Base-by-base conservation (phyloP, 768 basidiomycete species). In the Leccinum broughii region DNA sequence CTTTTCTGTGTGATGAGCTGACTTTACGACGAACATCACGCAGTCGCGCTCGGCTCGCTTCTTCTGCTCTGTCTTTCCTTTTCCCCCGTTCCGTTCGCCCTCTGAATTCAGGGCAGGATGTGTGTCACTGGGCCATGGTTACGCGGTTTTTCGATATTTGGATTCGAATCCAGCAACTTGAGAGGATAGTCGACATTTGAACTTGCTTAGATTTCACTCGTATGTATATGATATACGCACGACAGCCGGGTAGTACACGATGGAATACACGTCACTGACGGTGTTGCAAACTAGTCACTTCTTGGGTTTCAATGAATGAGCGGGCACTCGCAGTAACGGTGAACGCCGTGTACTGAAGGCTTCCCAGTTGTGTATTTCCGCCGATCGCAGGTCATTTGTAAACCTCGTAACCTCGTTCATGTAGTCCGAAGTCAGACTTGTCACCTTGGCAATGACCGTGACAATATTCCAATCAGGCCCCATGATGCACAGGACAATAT, bases 41-140 rank as follows among this genome's bases (percentile, higher is more conserved):
- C 51, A 74, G 76, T 56, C 13, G 75, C 75, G 0, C 70, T 81
- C 54, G 72, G 66, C 34, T 73, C 78, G 5, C 71, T 80, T 10
- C 41, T 82, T 51, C 74, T 76, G 1, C 72, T 77, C 35, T 7
- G 6, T 14, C 7, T 39, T 17, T 9, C 39, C 6, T 9, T 39
- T 39, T 3, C 2, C 37, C 6, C 17, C 17, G 3, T 39, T 17
- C 39, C 17, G 17, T 39, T 39, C 39, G 17, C 39, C 39, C 39
- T 17, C 17, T 17, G 7, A 17, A 39, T 39, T 17, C 35, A 39
- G 34, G 13, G 34, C 11, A 13, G 34, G 34, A 13, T 35, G 13
- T 14, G 13, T 35, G 34, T 4, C 34, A 35, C 4, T 39, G 14
- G 37, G 37, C 13, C 34, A 35, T 17, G 8, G 39, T 39, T 15